These are phyloP conservation scores for Auricularia heimuer DNA, from an alignment of 768 basidiomycete species.

Conservation along the genomic window DNA sequence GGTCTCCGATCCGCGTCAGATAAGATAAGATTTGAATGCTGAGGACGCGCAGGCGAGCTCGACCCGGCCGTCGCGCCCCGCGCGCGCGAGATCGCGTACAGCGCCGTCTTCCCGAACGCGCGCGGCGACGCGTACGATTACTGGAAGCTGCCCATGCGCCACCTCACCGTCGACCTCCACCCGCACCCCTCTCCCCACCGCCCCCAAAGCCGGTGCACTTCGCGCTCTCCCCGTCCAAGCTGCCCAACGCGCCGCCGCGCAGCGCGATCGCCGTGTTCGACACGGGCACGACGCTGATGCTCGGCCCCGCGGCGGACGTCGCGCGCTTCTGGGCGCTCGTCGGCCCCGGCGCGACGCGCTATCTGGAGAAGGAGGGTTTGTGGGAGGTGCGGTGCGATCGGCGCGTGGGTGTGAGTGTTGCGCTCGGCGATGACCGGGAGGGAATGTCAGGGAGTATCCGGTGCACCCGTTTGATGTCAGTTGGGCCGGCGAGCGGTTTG, in stretches of 20 bases:
- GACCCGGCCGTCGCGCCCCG: slow-evolving; percentile 21
- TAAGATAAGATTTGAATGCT: no score
- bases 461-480: slow-evolving; percentile 44
- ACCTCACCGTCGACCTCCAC: slow-evolving; percentile 32
- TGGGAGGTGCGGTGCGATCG: slow-evolving; percentile 46
- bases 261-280: slow-evolving; percentile 50
- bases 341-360: slow-evolving; percentile 30
- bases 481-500: slow-evolving; percentile 33
- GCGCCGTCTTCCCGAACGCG: slow-evolving; percentile 6
- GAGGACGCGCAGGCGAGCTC: not conserved
- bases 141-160: slow-evolving; percentile 46
- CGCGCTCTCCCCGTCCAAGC: slow-evolving; percentile 34
- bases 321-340: slow-evolving; percentile 40
- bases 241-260: slow-evolving; percentile 24
- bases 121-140: slow-evolving; percentile 34
- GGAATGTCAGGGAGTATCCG: slow-evolving; percentile 25
- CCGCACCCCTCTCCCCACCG: slow-evolving; percentile 20
- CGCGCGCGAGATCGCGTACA: slow-evolving; percentile 13
- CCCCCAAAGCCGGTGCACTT: slow-evolving; percentile 16
- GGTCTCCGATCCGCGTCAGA: not conserved
- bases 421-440: slow-evolving; percentile 29
- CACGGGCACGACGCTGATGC: slow-evolving; percentile 49
- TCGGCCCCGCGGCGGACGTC: slow-evolving; percentile 45
- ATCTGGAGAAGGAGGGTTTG: slow-evolving; percentile 16
- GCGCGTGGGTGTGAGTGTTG: slow-evolving; percentile 36